Evolutionary conservation across 2,329 filamentous ascomycete genomes (phyloP).

Genomic region (Talaromyces sp.): DNA sequence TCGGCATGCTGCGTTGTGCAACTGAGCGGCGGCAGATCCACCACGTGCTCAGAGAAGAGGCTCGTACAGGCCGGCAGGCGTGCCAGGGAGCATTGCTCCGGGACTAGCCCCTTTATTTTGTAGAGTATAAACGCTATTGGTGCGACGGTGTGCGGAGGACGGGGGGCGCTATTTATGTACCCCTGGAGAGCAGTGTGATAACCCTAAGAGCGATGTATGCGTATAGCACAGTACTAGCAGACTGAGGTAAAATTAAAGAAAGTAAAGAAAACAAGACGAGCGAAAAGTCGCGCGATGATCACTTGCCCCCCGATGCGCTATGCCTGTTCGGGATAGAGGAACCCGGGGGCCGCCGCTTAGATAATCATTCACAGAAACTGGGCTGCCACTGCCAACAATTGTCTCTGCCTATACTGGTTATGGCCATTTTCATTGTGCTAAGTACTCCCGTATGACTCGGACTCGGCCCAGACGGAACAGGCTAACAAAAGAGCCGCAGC

Average conservation of each 20-base stretch:
- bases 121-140: no score
- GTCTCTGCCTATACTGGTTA: no score
- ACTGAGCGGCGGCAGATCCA: not conserved
- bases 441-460: not conserved
- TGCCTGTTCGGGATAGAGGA: not conserved
- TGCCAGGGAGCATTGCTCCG: not conserved
- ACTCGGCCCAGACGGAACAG: not conserved
- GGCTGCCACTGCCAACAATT: no score
- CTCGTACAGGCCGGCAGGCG: not conserved
- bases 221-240: no score
- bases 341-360: no score
- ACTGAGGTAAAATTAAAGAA: not conserved
- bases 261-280: not conserved
- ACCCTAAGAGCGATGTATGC: no score
- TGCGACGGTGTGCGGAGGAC: not conserved
- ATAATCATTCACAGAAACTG: no score
- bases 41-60: conserved; percentile 3
- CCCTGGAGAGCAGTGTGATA: no score
- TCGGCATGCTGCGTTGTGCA: conserved; percentile 2
- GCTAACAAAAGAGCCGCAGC: not conserved
- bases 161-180: not conserved
- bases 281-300: not conserved
- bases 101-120: not conserved
- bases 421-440: no score
- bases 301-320: not conserved